Base-by-base conservation (phyloP, 495 filamentous ascomycete species). In the Talaromyces stipitatus region DNA sequence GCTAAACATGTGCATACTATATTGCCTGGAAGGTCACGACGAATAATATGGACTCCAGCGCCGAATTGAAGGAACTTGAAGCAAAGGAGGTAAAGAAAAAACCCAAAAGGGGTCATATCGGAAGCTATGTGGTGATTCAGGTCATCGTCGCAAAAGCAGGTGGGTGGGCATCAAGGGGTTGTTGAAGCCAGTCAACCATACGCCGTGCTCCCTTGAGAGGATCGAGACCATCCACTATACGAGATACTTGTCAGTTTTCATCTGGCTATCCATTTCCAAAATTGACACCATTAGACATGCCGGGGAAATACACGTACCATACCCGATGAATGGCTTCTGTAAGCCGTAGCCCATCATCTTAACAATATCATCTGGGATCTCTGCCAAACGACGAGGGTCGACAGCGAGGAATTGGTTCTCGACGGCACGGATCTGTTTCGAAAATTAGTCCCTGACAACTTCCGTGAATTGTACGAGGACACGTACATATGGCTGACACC, bases 321-420 rank as follows among this genome's bases (percentile, higher is more conserved):
- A 29, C 32, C 50, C 50, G 50, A 52, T 52, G 14, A 52, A 52
- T 12, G 50, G 50, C 16, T 52, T 52, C 24, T 28, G 50, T 20
- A 52, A 18, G 27, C 50, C 50, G 8, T 52, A 52, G 4, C 50
- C 50, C 50, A 52, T 52, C 50, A 52, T 52, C 50, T 22, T 28
- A 7, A 52, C 50, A 10, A 52, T 52, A 27, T 30, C 27, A 2
- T 52, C 50, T 12, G 50, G 50, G 26, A 52, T 52, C 27, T 52
- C 50, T 12, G 50, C 10, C 14, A 52, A 27, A n/a, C 50, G 50
- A 6, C 50, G 50, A 11, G 50, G 50, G 50, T 52, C 50, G 4
- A 52, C 50, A 18, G 50, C 50, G 50, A 52, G 50, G 27, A 52
- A 52, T 8, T 52, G 50, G 50, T 52, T 52, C 29, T 52, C 50